Conservation (phyloP, 192 early-diverging fungal species). For the Ramicandelaber brevisporus region DNA sequence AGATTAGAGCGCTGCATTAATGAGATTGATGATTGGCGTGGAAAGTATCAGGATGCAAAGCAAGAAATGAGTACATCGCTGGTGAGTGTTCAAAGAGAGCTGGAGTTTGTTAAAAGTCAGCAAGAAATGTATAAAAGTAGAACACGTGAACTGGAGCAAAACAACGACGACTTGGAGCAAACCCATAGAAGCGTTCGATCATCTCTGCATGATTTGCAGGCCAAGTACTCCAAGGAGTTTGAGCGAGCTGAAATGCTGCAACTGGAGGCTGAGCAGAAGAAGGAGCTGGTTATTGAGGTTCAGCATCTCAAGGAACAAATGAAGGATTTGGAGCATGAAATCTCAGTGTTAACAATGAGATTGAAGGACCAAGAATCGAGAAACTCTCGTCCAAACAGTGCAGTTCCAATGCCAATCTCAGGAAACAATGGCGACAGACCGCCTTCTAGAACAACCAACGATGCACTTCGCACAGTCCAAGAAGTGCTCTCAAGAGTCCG, state of each 20-base stretch:
- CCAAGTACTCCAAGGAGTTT: conserved; percentile 38
- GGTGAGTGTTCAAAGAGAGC: conserved; percentile 42
- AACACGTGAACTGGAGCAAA: conserved; percentile 44
- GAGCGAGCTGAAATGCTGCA: conserved; percentile 38
- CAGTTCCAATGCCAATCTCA: no score
- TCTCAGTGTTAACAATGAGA: no score
- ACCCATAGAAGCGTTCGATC: conserved; percentile 36
- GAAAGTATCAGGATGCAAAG: conserved; percentile 35
- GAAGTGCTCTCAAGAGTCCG: conserved; percentile 54
- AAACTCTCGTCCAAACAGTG: no score
- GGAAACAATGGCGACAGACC: no score
- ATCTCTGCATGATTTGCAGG: conserved; percentile 37
- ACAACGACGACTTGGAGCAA: conserved; percentile 54
- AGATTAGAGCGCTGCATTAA: conserved; percentile 32
- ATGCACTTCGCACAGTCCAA: conserved; percentile 39
- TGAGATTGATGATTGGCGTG: conserved; percentile 49
- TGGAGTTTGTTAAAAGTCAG: conserved; percentile 39
- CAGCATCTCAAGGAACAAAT: conserved; percentile 58
- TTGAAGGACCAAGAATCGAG: no score
- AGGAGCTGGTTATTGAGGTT: conserved; percentile 36
- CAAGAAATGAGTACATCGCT: conserved; percentile 35
- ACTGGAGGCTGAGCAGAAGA: conserved; percentile 38
- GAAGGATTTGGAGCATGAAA: conserved; percentile 24
- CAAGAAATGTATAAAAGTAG: conserved; percentile 42
- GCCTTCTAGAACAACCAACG: no score